phyloP scores from a whole-genome alignment of 2,329 filamentous ascomycete genomes.

The Pyrenophora seminiperda region DNA sequence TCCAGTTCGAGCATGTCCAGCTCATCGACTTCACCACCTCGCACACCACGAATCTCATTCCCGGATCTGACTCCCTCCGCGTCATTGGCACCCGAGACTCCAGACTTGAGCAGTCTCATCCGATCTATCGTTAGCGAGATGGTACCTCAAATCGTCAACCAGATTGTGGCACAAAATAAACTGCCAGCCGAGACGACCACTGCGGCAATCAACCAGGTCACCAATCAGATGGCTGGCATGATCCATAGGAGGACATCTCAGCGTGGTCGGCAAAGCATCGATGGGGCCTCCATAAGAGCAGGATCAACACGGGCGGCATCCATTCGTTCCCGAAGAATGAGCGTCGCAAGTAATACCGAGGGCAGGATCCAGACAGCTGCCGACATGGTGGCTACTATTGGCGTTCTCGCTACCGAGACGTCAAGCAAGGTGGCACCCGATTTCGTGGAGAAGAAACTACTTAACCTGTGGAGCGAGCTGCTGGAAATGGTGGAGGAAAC shows the following conservation, averaged over 20 bases:
- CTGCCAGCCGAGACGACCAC: constrained; percentile 20
- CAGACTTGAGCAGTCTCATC: constrained; percentile 39
- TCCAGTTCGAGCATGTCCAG: constrained; percentile 8
- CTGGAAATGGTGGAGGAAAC: constrained; percentile 43
- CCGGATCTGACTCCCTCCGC: constrained; percentile 12
- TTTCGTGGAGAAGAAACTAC: constrained; percentile 43
- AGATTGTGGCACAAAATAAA: constrained; percentile 38
- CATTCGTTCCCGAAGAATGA: constrained; percentile 34
- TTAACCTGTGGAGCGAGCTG: constrained; percentile 39
- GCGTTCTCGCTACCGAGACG: constrained; percentile 37
- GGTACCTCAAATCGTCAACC: constrained; percentile 42
- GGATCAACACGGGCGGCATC: constrained; percentile 18
- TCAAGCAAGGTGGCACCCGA: constrained; percentile 36
- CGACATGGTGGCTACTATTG: constrained; percentile 42
- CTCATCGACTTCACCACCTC: constrained; percentile 23
- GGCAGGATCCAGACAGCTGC: constrained; percentile 39
- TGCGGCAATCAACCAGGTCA: constrained; percentile 35
- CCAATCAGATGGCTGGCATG: constrained; percentile 39
- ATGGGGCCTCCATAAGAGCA: constrained; percentile 25
- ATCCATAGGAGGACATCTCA: constrained; percentile 33
- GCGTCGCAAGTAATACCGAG: constrained; percentile 36
- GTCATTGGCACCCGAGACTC: constrained; percentile 12
- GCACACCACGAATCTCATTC: constrained; percentile 20
- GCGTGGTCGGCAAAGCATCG: constrained; percentile 31
- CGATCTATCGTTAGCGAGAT: constrained; percentile 42